Evolutionary conservation across 352 stramenopile species (phyloP).

Genomic region (Phytophthora sojae): DNA sequence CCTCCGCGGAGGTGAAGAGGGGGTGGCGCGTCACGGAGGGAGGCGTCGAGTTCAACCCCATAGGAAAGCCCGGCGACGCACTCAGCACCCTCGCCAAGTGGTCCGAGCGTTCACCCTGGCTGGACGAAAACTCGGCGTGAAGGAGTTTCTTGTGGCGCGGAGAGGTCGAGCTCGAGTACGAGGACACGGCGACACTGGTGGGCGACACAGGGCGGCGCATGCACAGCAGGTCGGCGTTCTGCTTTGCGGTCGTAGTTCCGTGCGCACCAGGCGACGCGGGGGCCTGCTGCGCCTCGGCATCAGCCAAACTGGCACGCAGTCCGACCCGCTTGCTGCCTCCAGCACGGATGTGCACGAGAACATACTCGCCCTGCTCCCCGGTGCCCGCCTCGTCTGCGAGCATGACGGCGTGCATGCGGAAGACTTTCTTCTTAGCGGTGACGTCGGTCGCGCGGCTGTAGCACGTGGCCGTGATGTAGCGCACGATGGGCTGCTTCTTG

Average conservation of each 20-base stretch:
- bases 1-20: constrained; percentile 36
- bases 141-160: constrained; percentile 56
- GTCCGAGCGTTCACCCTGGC: constrained; percentile 13
- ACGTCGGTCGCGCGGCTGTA: constrained; percentile 63
- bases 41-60: constrained; percentile 22
- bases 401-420: constrained; percentile 86
- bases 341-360: constrained; percentile 80
- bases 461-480: constrained; percentile 83
- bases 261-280: constrained; percentile 27
- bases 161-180: constrained; percentile 56
- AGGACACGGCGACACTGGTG: constrained; percentile 41
- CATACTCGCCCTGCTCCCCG: constrained; percentile 60
- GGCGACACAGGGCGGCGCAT: constrained; percentile 49
- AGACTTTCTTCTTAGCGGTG: constrained; percentile 76
- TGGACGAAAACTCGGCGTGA: constrained; percentile 40
- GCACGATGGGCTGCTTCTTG: constrained; percentile 77
- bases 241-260: constrained; percentile 9
- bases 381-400: constrained; percentile 55
- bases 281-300: constrained; percentile 27
- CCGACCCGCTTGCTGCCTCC: constrained; percentile 76
- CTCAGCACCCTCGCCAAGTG: constrained; percentile 20
- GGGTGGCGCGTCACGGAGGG: constrained; percentile 36
- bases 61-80: constrained; percentile 9
- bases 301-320: constrained; percentile 47
- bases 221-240: constrained; percentile 25